Percentiles rank a stretch among this genome's conserved stretches.
Conservation (phyloP, 139 green algal species). For the Spirogloea muscicola region DNA sequence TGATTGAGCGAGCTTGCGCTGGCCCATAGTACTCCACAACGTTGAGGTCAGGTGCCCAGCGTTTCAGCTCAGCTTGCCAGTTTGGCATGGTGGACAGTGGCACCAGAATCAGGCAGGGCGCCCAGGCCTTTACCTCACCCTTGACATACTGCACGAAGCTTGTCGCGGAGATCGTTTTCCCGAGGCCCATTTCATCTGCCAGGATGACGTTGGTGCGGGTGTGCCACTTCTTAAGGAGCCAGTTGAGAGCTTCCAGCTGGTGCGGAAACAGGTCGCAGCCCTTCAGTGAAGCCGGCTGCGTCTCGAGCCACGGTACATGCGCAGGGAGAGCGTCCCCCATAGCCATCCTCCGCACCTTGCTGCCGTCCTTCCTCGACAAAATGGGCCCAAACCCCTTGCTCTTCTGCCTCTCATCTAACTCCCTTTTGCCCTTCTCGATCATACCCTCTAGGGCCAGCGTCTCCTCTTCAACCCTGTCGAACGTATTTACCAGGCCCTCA, state of each 20-base stretch:
- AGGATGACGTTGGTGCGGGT: slow-evolving; percentile 74
- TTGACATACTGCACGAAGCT: slow-evolving; percentile 35
- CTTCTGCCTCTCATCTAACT: too few species aligned
- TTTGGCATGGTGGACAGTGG: slow-evolving; percentile 86
- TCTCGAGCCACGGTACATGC: slow-evolving; percentile 21
- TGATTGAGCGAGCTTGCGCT: slow-evolving; percentile 52
- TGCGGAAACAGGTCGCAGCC: slow-evolving; percentile 63
- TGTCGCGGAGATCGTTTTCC: slow-evolving; percentile 69
- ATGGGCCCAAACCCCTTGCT: too few species aligned
- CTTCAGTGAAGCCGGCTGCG: slow-evolving; percentile 65
- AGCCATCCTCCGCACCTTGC: slow-evolving; percentile 19
- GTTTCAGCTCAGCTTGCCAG: slow-evolving; percentile 81
- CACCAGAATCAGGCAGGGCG: slow-evolving; percentile 79
- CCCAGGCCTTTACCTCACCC: slow-evolving; percentile 20
- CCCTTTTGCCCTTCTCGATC: too few species aligned
- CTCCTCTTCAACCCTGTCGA: slow-evolving; percentile 13
- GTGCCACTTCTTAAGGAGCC: slow-evolving; percentile 30
- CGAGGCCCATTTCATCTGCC: slow-evolving; percentile 88
- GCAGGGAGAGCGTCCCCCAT: slow-evolving; percentile 17
- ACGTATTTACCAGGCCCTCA: slow-evolving; percentile 9
- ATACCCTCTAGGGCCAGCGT: too few species aligned
- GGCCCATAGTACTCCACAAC: slow-evolving; percentile 55
- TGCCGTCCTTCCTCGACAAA: too few species aligned
- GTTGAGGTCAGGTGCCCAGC: slow-evolving; percentile 69
- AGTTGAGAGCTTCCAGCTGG: slow-evolving; percentile 76